Conservation (phyloP, 257 asterid species). For the Mentha longifolia region DNA sequence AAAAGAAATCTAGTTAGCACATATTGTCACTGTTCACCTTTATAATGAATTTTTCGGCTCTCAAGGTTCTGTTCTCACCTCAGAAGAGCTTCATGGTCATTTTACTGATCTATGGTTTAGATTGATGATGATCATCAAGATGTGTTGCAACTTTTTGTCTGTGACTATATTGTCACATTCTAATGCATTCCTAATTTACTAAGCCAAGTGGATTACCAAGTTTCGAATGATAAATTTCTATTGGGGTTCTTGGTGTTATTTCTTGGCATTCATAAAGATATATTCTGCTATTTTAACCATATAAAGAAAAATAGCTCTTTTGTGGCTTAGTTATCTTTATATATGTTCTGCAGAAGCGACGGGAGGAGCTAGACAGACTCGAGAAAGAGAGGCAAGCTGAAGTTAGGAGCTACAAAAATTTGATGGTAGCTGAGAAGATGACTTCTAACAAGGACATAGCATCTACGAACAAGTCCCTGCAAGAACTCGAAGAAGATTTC, state of each 20-base stretch:
- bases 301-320: neutral
- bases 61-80: neutral
- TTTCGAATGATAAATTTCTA: neutral
- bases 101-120: neutral
- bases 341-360: conserved; percentile 63
- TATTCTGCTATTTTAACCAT: neutral
- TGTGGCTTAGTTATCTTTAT: neutral
- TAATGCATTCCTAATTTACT: neutral
- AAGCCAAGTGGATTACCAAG: neutral
- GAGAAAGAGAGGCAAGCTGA: conserved; percentile 89
- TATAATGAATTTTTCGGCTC: neutral
- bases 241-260: neutral
- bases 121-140: neutral
- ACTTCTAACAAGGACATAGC: conserved; percentile 95
- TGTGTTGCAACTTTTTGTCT: neutral
- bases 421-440: conserved; percentile 98
- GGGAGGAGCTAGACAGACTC: conserved; percentile 81
- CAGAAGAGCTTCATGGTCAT: neutral
- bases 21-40: neutral
- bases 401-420: conserved; percentile 90
- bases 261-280: neutral
- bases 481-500: conserved; percentile 96
- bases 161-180: neutral
- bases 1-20: neutral
- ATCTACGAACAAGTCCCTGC: conserved; percentile 76